These are phyloP conservation scores for Heterobasidion occidentale DNA, from an alignment of 1,284 basidiomycete genomes.

Conservation along the genomic window DNA sequence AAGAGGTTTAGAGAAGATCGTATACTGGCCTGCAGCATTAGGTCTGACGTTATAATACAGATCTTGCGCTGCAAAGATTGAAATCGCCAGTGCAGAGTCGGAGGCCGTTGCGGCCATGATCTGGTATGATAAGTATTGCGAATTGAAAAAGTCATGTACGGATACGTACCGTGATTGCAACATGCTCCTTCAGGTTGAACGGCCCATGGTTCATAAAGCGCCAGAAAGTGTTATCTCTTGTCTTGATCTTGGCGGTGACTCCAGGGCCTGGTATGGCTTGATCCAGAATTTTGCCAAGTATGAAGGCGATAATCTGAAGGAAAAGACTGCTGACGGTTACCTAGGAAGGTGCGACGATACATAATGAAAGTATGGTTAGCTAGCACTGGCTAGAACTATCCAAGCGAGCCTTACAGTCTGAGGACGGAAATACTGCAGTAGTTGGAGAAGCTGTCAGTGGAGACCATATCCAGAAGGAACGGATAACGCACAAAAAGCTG, in stretches of 20 bases:
- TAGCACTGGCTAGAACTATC: no score
- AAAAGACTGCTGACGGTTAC: slow-evolving; percentile 11
- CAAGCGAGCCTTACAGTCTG: neutral
- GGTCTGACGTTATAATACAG: neutral
- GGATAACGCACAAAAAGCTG: slow-evolving; percentile 16
- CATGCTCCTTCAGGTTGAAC: slow-evolving; percentile 49
- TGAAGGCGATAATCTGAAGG: neutral
- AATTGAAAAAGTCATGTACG: slow-evolving; percentile 6
- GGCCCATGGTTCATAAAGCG: neutral
- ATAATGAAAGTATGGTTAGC: no score
- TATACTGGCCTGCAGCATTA: neutral
- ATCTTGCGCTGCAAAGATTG: neutral
- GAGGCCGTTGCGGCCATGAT: neutral
- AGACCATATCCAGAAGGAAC: neutral
- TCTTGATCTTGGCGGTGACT: neutral
- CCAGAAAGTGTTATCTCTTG: neutral
- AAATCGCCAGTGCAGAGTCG: neutral
- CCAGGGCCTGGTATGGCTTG: slow-evolving; percentile 4
- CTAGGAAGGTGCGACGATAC: slow-evolving; percentile 23
- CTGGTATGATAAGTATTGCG: neutral
- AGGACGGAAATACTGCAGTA: neutral
- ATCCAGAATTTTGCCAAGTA: slow-evolving; percentile 1
- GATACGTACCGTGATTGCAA: slow-evolving; percentile 30
- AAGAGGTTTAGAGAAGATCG: no score
- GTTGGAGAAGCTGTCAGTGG: neutral